Conservation (phyloP, 768 basidiomycete genomes). For the Pleurotus platypus region DNA sequence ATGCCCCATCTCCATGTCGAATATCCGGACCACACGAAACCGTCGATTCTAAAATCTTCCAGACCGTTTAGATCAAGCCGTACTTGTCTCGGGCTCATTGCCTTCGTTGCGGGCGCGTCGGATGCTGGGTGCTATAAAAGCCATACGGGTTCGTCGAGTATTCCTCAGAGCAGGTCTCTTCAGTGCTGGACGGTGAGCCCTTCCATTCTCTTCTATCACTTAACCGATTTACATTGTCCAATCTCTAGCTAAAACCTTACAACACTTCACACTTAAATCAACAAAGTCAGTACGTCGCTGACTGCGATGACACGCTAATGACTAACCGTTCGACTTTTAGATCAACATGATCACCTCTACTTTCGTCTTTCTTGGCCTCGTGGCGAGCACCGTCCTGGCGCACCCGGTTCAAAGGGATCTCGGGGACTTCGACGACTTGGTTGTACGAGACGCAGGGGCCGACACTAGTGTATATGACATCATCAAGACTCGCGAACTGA, state of each 20-base stretch:
- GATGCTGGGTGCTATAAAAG: neutral
- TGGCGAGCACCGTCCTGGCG: neutral
- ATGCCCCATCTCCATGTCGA: no score
- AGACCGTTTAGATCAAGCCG: no score
- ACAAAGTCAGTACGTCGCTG: no score
- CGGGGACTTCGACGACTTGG: neutral
- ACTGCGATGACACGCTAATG: no score
- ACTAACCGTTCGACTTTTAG: neutral
- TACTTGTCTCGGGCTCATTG: no score
- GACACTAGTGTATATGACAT: neutral
- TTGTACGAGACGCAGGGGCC: neutral
- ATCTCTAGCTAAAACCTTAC: no score
- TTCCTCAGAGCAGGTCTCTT: neutral
- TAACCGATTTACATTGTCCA: no score
- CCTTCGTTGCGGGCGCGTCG: no score
- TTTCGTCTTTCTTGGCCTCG: neutral
- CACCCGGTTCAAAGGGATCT: neutral
- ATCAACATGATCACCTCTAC: neutral
- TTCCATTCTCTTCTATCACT: neutral
- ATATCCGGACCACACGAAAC: no score
- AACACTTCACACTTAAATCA: no score
- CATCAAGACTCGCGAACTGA: neutral
- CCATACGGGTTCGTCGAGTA: neutral
- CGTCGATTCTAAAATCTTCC: no score
- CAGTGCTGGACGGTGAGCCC: neutral